Evolutionary conservation across 176 grass and related monocot species (phyloP), one percentile per base, ranked within the genome.

Genomic region (Calamus simplicifolius): DNA sequence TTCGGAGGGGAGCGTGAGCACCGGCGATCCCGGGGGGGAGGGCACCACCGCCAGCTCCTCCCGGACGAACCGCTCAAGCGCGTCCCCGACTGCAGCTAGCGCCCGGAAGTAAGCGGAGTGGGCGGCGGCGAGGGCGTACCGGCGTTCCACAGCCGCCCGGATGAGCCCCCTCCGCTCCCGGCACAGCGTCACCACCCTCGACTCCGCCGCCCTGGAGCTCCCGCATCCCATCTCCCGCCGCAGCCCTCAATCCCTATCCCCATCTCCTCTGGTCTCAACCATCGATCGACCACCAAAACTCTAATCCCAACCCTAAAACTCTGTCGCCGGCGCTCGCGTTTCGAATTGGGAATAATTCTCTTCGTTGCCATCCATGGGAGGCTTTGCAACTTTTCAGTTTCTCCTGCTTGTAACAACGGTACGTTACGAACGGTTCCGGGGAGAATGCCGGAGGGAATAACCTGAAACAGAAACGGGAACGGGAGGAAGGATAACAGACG

Each of bases 41-140:
- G 79, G 48, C 5, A 63, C 75, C 4, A 75, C 76, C 29, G 53
- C 49, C 18, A 98, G 76, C 79, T 86, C 87, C 54, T 71, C 59
- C 10, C 48, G 75, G 16, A 70, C 84, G 79, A 98, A 98, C 51
- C 79, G 73, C 16, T 59, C 73, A 4, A 98, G 70, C 55, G 81
- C 75, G 52, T 72, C 84, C 4, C 93, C 87, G 16, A 98, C 74
- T 50, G 78, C 66, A 29, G 52, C 54, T 16, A 98, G 70, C 0
- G 81, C 76, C 61, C 67, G 76, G 73, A 98, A 77, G 76, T 98
- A 98, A 4, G 87, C 87, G 38, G 78, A 73, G 69, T 98, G 93
- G 4, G 93, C 93, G 0, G 72, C 69, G 5, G 93, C 81, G 18
- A 87, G 79, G 28, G 75, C 69, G 79, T 73, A 92, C 0, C 84